A percentile compares a stretch with the other conserved stretches of the same genome.
Conservation (phyloP, 139 green algal genomes). For the Edaphochlamys debaryana region DNA sequence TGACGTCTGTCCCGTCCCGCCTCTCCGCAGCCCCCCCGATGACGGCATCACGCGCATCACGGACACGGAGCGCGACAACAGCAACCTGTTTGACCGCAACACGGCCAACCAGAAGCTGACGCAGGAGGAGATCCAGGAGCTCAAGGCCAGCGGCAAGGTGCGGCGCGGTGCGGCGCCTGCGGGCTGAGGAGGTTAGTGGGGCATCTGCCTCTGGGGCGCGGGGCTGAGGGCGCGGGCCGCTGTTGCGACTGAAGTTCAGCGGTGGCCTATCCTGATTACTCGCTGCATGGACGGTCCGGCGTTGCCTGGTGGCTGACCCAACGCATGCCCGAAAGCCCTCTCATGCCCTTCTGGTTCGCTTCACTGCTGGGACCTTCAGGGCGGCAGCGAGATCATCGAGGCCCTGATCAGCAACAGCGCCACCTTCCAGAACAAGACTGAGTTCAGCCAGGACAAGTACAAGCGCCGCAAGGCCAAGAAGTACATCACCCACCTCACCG, state of each 20-base stretch:
- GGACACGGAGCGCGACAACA: slow-evolving; percentile 58
- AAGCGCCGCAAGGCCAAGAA: slow-evolving; percentile 68
- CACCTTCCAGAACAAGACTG: slow-evolving; percentile 70
- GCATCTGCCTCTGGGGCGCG: too few species aligned
- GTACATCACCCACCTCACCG: slow-evolving; percentile 60
- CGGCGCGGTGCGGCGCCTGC: too few species aligned
- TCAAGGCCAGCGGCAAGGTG: slow-evolving; percentile 66
- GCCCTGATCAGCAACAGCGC: slow-evolving; percentile 76
- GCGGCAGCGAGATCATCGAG: slow-evolving; percentile 79
- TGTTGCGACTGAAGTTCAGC: too few species aligned
- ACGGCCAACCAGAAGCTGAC: slow-evolving; percentile 68
- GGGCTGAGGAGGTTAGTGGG: too few species aligned
- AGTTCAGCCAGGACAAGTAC: slow-evolving; percentile 93
- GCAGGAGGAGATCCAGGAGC: slow-evolving; percentile 62
- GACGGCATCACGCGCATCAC: slow-evolving; percentile 39
- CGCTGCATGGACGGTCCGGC: too few species aligned
- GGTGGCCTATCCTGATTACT: too few species aligned
- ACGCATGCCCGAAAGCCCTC: too few species aligned
- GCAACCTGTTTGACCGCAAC: slow-evolving; percentile 58
- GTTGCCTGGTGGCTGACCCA: too few species aligned
- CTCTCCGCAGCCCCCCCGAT: not conserved
- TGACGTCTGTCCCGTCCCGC: too few species aligned
- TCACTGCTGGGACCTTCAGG: too few species aligned
- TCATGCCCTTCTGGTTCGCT: too few species aligned
- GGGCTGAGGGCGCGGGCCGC: too few species aligned